These are phyloP conservation scores for Fusarium nisikadoi DNA, from an alignment of 2,329 filamentous ascomycete species.

Conservation along the genomic window DNA sequence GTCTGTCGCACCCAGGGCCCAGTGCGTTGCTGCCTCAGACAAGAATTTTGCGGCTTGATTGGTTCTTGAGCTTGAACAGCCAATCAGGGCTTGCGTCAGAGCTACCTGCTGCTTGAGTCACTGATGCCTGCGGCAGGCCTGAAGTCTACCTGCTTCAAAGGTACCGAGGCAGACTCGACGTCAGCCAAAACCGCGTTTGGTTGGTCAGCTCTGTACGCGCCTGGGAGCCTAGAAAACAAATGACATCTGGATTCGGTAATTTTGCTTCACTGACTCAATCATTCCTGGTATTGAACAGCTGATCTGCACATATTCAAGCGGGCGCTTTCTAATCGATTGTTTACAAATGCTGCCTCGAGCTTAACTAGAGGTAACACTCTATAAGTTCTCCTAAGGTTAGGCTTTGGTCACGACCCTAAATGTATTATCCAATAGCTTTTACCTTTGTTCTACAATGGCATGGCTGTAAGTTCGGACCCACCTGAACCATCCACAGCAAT, in stretches of 20 bases:
- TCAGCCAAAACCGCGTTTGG: conserved; percentile 28
- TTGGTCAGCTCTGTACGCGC: conserved; percentile 14
- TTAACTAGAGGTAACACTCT: background rate
- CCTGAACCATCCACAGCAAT: background rate
- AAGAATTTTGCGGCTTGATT: conserved; percentile 46
- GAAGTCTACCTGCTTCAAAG: conserved; percentile 38
- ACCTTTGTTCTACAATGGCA: background rate
- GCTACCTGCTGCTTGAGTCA: conserved; percentile 43
- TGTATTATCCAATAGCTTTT: background rate
- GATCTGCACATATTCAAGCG: background rate
- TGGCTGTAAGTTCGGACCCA: background rate
- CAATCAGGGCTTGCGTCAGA: conserved; percentile 42
- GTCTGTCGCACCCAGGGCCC: conserved; percentile 37
- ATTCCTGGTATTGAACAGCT: background rate
- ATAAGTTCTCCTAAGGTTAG: background rate
- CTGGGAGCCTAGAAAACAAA: background rate
- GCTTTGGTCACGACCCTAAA: background rate
- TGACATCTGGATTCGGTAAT: background rate
- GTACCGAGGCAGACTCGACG: conserved; percentile 45
- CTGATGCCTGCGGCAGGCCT: conserved; percentile 46
- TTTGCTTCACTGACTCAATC: background rate
- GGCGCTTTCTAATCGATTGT: background rate
- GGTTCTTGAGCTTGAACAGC: conserved; percentile 41
- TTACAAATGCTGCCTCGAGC: background rate
- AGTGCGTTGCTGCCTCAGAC: conserved; percentile 51